Evolutionary conservation across 2,329 filamentous ascomycete genomes (phyloP), one percentile per base, ranked within the genome.

Genomic region (Aaosphaeria arxii): DNA sequence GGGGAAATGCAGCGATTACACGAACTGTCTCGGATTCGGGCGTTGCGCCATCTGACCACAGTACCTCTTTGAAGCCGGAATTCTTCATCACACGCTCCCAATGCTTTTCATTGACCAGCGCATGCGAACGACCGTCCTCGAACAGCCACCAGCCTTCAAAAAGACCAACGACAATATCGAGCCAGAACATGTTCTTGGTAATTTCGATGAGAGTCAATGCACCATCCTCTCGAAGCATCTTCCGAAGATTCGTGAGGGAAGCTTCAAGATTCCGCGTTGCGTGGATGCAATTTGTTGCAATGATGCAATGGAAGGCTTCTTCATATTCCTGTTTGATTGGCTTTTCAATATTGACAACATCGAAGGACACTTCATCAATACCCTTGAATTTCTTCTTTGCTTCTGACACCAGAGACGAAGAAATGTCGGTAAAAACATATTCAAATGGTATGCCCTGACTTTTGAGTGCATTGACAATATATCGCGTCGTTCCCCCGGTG

Each of bases 181-280:
- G 49, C 61, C 63, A 69, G 48, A 50, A 57, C 11, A 68, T 45
- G 13, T 53, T 55, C 13, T 49, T 41, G 1, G 54, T 59, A 45
- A 48, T 43, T 49, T 81, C 78, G 5, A 73, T 48, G 0, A 79
- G 40, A 1, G 80, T 36, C 0, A 82, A 58, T 33, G 73, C 70
- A 0, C 78, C 78, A 1, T 71, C 75, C 0, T 77, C 72, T 24
- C 57, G 55, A 1, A 69, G 52, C 7, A 69, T 45, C 35, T 56
- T 60, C 9, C 56, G 50, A 6, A 48, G 46, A 46, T 67, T 58
- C 17, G 17, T 40, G 30, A 69, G 47, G 0, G 63, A 55, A 11
- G 49, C 41, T 1, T 45, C 32, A 5, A 62, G 40, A 31, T 46
- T 49, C 2, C 7, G 6, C 3, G 57, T 50, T 0, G 50, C 48